Evolutionary conservation across 2,329 filamentous ascomycete genomes (phyloP).

Genomic region (Didymella arachidicola): DNA sequence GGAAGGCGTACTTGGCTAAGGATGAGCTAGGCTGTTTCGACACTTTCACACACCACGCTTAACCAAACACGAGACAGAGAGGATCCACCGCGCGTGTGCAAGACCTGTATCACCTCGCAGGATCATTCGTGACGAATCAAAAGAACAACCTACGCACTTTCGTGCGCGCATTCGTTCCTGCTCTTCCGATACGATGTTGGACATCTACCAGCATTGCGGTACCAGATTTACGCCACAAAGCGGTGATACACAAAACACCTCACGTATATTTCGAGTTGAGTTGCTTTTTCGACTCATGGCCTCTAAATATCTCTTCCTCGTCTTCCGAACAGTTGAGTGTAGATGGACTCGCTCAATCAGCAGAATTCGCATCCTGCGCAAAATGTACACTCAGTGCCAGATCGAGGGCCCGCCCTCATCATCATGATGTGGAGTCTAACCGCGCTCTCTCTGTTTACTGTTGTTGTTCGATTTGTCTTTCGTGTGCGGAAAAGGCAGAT

Average conservation of each 20-base stretch:
- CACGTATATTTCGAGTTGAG: neutral
- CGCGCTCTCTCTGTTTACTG: neutral
- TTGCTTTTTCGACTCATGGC: neutral
- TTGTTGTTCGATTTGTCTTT: slow-evolving; percentile 4
- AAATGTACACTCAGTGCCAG: neutral
- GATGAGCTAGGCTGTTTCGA: slow-evolving; percentile 4
- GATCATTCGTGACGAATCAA: neutral
- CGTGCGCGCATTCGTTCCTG: neutral
- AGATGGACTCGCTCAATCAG: neutral
- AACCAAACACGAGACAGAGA: neutral
- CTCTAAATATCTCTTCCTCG: neutral
- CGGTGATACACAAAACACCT: neutral
- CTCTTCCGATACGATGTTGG: neutral
- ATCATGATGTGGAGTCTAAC: slow-evolving; percentile 14
- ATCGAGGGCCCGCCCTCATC: slow-evolving; percentile 12
- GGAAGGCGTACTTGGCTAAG: slow-evolving; percentile 1
- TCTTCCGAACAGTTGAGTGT: neutral
- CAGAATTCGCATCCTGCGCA: neutral
- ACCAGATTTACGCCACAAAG: neutral
- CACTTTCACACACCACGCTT: neutral
- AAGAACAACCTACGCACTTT: neutral
- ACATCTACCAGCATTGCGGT: neutral
- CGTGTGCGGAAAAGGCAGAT: slow-evolving; percentile 2
- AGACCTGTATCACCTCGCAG: neutral
- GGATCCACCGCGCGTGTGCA: neutral